Base-by-base conservation (phyloP, 2,329 filamentous ascomycete species). In the Xylariomycetidae sp. region DNA sequence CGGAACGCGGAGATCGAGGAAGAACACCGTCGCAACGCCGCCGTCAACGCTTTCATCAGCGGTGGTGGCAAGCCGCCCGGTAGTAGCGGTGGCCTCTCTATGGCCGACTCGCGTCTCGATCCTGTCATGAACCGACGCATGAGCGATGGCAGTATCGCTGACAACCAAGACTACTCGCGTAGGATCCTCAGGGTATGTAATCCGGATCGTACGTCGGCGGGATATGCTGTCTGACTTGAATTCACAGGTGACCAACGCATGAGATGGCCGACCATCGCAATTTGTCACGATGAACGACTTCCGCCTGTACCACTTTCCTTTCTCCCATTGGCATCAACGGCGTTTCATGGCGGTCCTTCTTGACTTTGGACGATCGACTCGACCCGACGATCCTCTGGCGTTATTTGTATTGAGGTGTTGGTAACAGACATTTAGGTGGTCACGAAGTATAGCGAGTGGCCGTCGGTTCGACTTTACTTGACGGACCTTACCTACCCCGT, bases 121-220 rank as follows among this genome's bases (percentile, higher is more conserved):
- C 88, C 88, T 6, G 81, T 88, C 45, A 82, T 94, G 74, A 78
- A 88, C 49, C 75, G 88, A 56, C 79, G 89, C 62, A 76, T 90
- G 67, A 96, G 90, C 64, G 87, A 92, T 54, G 90, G 90, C 49
- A 96, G 89, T 62, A 96, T 97, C 61, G 90, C 89, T 33, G 90
- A 97, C 61, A 94, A 96, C 64, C 81, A 94, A 64, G 90, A 97
- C 61, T 97, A 95, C 67, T 96, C 90, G 43, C 80, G 90, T 66
- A 85, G 86, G 66, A 96, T 97, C 63, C 76, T 97, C 56, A 86
- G 94, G 80, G 90, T 94, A 74, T 47, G 77, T 67, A 28, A 38
- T 31, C 2, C 9, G 11, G 29, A 5, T 23, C 6, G 5, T n/a
- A 22, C 2, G n/a, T n/a, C n/a, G n/a, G n/a, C 9, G 6, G 14